phyloP scores from a whole-genome alignment of 73 alveolate genomes.

The Tetrahymena thermophila region DNA sequence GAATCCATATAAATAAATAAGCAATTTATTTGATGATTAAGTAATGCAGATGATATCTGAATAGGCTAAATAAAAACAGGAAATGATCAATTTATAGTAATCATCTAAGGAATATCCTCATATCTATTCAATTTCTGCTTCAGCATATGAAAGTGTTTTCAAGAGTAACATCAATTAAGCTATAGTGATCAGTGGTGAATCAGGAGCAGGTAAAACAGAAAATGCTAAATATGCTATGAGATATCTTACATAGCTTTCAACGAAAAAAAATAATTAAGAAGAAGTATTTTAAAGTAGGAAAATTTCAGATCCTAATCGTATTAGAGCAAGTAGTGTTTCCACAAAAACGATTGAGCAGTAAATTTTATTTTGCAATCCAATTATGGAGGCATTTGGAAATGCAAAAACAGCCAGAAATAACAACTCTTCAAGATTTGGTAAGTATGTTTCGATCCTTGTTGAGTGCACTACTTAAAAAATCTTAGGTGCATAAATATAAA shows the following conservation, averaged over 20 bases:
- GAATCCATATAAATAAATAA: conserved; percentile 88
- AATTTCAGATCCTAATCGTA: background rate
- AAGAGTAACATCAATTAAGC: conserved; percentile 75
- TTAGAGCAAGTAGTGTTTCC: conserved; percentile 14
- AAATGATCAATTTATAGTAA: conserved; percentile 10
- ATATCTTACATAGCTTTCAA: conserved; percentile 61
- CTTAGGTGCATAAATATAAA: conserved; percentile 84
- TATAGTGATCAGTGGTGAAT: conserved; percentile 96
- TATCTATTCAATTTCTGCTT: conserved; percentile 82
- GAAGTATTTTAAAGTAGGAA: conserved; percentile 1
- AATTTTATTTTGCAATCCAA: conserved; percentile 93
- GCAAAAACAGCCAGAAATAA: conserved; percentile 91
- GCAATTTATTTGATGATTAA: conserved; percentile 37
- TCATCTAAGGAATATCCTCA: conserved; percentile 72
- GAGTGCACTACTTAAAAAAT: conserved; percentile 70
- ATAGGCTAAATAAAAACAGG: conserved; percentile 20
- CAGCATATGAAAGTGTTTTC: conserved; percentile 70
- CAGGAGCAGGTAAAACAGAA: conserved; percentile 99
- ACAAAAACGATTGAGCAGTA: conserved; percentile 51
- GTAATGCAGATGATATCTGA: conserved; percentile 33
- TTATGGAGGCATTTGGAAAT: conserved; percentile 98
- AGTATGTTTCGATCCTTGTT: conserved; percentile 83
- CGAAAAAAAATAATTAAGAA: background rate
- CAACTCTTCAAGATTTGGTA: conserved; percentile 95
- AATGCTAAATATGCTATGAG: conserved; percentile 94